Evolutionary conservation across 2,329 filamentous ascomycete species (phyloP).

Genomic region (Fusarium chlamydosporum): DNA sequence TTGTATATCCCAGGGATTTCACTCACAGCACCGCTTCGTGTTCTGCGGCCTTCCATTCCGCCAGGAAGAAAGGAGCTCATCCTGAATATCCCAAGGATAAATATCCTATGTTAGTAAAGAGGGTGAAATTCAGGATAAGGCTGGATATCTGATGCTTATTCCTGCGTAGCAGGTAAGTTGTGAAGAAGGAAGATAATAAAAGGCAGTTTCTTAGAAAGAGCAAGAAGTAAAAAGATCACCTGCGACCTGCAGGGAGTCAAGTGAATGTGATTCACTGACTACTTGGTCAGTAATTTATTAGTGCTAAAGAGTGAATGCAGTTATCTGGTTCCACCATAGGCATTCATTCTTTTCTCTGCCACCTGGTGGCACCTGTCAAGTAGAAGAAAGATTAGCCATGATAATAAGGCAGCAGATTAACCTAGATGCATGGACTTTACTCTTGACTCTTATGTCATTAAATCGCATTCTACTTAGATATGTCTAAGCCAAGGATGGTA

Average conservation of each 20-base stretch:
- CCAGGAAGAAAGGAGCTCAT: background rate
- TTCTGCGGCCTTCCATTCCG: background rate
- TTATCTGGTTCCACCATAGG: background rate
- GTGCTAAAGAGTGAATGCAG: background rate
- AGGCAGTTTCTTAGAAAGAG: background rate
- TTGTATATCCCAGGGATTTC: background rate
- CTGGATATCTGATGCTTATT: background rate
- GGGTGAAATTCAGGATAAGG: background rate
- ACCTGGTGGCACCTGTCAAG: background rate
- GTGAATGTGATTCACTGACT: background rate
- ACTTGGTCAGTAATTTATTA: background rate
- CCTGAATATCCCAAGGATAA: background rate
- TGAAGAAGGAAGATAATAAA: background rate
- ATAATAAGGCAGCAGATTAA: background rate
- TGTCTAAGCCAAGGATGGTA: background rate
- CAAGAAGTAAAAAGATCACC: background rate
- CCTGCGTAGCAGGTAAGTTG: too few species aligned
- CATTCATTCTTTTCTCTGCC: background rate
- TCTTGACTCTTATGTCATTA: background rate
- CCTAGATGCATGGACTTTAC: background rate
- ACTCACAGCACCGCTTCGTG: background rate
- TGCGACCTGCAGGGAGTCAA: background rate
- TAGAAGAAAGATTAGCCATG: background rate
- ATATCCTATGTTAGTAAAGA: background rate
- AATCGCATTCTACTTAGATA: background rate